Evolutionary conservation across 1,284 basidiomycete genomes (phyloP).

Genomic region (Boletus hoseneyae): DNA sequence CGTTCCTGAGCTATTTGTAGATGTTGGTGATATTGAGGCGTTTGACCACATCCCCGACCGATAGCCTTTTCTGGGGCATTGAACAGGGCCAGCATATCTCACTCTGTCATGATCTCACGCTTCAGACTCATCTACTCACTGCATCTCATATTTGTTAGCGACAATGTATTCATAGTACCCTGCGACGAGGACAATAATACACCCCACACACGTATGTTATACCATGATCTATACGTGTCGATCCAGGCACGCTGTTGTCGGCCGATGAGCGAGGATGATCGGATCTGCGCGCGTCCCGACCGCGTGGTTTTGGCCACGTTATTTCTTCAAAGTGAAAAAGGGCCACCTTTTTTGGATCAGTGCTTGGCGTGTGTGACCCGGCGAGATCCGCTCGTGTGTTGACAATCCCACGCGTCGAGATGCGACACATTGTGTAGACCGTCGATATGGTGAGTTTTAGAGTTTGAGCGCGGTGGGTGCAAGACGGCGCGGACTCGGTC

Average conservation of each 20-base stretch:
- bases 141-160: conserved; percentile 21
- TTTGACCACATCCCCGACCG: conserved; percentile 21
- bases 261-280: background rate
- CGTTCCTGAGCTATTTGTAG: conserved; percentile 16
- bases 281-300: background rate
- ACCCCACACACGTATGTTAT: conserved; percentile 8
- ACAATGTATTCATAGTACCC: conserved; percentile 20
- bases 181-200: background rate
- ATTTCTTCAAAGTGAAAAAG: background rate
- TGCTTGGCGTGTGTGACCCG: no score
- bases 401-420: no score
- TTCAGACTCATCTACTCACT: conserved; percentile 8
- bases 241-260: background rate
- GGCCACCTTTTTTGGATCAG: no score
- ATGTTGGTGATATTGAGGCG: conserved; percentile 29
- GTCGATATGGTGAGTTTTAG: no score
- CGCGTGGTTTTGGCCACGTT: background rate
- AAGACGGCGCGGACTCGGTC: no score
- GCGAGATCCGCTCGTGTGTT: no score
- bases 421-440: no score
- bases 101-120: conserved; percentile 7
- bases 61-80: conserved; percentile 8
- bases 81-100: no score
- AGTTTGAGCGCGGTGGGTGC: no score
- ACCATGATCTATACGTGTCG: no score